Base-by-base conservation (phyloP, 306 rosid genomes). In the Hippophae rhamnoides region DNA sequence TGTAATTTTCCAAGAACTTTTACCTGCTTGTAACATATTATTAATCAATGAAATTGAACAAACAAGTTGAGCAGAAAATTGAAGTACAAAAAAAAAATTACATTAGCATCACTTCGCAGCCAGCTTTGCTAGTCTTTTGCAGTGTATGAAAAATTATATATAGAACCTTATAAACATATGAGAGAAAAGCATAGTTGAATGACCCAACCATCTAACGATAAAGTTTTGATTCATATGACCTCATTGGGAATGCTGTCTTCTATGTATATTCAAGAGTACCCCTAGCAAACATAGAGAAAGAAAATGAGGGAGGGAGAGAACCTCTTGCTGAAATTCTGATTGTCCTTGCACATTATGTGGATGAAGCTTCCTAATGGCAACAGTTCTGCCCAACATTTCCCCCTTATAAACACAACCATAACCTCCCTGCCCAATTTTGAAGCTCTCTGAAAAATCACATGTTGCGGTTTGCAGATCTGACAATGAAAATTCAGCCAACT, bases 371-470 rank as follows among this genome's bases (percentile, higher is more conserved):
- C 76, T 85, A 68, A 88, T 72, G 49, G 82, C 86, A 56, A 88
- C 86, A 49, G 96, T 88, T 73, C 83, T 81, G 23, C 94, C 94
- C 69, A 78, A 52, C 89, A 88, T 63, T 82, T 88, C 96, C 54
- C 96, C 96, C 74, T 85, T 88, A 65, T 85, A 88, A 70, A 88
- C 75, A 74, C 69, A 78, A 67, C 95, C 92, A 61, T 71, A 82
- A 52, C 86, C 96, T 38, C 85, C 94, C 67, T 80, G 70, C 48
- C 67, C 78, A 44, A 85, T 54, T 79, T 72, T 82, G 64, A 88
- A 88, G 78, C 90, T 82, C 77, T 85, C 84, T 13, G 96, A 88
- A 73, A 88, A 88, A 64, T 80, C 72, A 76, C 87, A 88, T 6
- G 96, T 85, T 51, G 96, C 96, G 56, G 73, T 78, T 77, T 81